phyloP scores from a whole-genome alignment of 2,329 filamentous ascomycete species.

The Colletotrichum cordylinicola region DNA sequence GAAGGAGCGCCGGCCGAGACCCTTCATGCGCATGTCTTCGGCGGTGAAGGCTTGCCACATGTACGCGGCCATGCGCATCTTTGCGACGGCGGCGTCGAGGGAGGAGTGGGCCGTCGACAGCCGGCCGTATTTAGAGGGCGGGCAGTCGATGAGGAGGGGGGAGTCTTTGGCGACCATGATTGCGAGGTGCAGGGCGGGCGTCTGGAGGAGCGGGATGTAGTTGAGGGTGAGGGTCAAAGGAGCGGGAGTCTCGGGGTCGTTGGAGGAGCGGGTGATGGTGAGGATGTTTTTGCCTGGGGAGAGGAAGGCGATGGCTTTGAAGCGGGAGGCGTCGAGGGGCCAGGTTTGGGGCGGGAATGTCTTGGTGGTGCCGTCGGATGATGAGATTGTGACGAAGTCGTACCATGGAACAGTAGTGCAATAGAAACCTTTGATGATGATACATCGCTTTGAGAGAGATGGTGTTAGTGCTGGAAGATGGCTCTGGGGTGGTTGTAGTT shows the following conservation, averaged over 20 bases:
- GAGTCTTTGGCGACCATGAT: slow-evolving; percentile 75
- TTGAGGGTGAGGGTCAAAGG: slow-evolving; percentile 22
- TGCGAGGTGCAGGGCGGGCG: slow-evolving; percentile 73
- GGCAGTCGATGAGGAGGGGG: slow-evolving; percentile 70
- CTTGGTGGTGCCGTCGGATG: background rate
- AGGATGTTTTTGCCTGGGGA: slow-evolving; percentile 3
- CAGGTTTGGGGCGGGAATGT: slow-evolving; percentile 14
- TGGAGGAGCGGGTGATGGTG: background rate
- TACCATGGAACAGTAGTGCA: background rate
- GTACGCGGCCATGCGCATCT: slow-evolving; percentile 77
- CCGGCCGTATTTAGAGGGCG: slow-evolving; percentile 62
- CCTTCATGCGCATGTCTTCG: slow-evolving; percentile 74
- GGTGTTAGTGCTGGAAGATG: background rate
- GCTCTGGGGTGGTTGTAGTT: background rate
- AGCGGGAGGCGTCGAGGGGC: background rate
- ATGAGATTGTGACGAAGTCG: background rate
- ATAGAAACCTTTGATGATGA: slow-evolving; percentile 7
- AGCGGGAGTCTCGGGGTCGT: background rate
- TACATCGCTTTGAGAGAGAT: background rate
- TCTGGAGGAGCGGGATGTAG: slow-evolving; percentile 61
- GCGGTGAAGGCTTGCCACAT: slow-evolving; percentile 80
- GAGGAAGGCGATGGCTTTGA: slow-evolving; percentile 10
- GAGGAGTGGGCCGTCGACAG: slow-evolving; percentile 55
- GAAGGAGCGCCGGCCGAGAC: slow-evolving; percentile 73
- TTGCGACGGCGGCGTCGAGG: slow-evolving; percentile 69